Percentiles rank a stretch among this genome's conserved stretches.
These are phyloP conservation scores for Beta corolliflora DNA, from an alignment of 179 eudicot genomes.

Conservation along the genomic window DNA sequence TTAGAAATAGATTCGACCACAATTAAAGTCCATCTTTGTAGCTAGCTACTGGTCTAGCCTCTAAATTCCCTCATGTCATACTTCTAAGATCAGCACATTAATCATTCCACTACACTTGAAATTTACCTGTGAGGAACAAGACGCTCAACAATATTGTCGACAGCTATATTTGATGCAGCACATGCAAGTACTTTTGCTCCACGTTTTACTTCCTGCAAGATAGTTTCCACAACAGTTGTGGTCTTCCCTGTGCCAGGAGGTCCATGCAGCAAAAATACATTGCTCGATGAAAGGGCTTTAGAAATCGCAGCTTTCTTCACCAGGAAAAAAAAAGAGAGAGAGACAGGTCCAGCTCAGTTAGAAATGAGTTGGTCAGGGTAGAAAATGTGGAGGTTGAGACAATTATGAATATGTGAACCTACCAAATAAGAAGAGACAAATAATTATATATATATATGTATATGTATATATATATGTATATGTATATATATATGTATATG, in stretches of 20 bases:
- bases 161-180: constrained; percentile 99
- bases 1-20: background rate
- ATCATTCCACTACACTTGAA: background rate
- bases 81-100: background rate
- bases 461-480: no score
- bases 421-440: background rate
- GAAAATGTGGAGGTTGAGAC: background rate
- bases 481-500: no score
- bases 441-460: no score
- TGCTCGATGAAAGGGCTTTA: constrained; percentile 87
- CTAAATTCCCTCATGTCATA: background rate
- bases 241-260: constrained; percentile 99
- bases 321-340: constrained; percentile 11
- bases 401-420: constrained; percentile 1
- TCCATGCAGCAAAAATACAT: constrained; percentile 91
- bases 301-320: constrained; percentile 87
- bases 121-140: constrained; percentile 83
- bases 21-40: background rate
- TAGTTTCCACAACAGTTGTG: constrained; percentile 95
- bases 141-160: constrained; percentile 96
- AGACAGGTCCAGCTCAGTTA: constrained; percentile 12
- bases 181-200: constrained; percentile 99
- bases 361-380: background rate
- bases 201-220: constrained; percentile 95
- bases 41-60: background rate